Base-by-base conservation (phyloP, 2,329 filamentous ascomycete genomes). In the Calonectria hongkongensis region DNA sequence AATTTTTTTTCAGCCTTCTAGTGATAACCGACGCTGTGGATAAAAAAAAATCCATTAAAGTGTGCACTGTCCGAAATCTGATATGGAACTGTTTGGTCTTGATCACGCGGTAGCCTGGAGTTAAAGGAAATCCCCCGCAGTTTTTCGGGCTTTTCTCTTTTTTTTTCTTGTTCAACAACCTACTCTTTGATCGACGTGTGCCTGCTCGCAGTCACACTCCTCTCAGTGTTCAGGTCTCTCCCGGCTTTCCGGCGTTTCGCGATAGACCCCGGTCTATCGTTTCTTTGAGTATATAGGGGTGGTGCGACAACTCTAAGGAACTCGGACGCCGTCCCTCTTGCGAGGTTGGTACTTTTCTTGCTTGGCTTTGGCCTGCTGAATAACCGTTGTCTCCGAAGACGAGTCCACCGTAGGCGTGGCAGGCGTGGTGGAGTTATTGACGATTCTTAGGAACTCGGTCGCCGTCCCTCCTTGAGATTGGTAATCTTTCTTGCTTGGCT, bases 151-250 rank as follows among this genome's bases (percentile, higher is more conserved):
- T 8, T 13, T 51, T 51, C 12, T 30, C 16, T 25, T 25, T 51
- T 18, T 51, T 51, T 5, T 51, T 15, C 48, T 36, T 50, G 16
- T 7, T 51, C 48, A 51, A 18, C 48, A 51, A 51, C 48, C 48
- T 51, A 51, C 48, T 51, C 48, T 51, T 51, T 51, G 48, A 28
- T 16, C 48, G 48, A 51, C 27, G 48, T 51, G 48, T 51, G 48
- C 48, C 48, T 51, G 48, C 48, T 51, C 30, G 48, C 48, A 51
- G 48, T 51, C 48, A 51, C 27, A 51, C 16, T 51, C 48, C 48
- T 51, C 48, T 51, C 27, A 51, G 48, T 51, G 48, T 16, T 51
- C 48, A 51, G 48, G 48, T 30, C 48, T 30, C 16, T 30, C 48
- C 27, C 48, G 27, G 48, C 8, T 18, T 25, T 51, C 48, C 48